A percentile compares a stretch with the other conserved stretches of the same genome.
Evolutionary conservation across 495 filamentous ascomycete genomes (phyloP).

Genomic region (Penicillium turbatum): DNA sequence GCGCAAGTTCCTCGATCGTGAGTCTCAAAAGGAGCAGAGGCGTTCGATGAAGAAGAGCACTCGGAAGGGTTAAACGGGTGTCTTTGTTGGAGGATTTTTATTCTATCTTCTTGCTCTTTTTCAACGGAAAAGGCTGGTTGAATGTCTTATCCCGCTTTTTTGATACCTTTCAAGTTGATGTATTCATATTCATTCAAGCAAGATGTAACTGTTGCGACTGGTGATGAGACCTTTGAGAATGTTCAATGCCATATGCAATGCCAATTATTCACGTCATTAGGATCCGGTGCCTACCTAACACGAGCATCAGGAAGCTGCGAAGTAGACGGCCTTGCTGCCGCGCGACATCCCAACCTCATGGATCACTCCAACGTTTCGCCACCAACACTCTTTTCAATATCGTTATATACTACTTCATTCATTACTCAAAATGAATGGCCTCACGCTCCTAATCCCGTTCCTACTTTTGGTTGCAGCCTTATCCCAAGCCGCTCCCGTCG

Average conservation of each 20-base stretch:
- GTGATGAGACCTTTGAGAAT: not conserved
- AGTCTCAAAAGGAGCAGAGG: conserved; percentile 76
- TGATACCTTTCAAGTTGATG: conserved; percentile 25
- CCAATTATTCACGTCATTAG: not conserved
- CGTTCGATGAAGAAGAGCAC: conserved; percentile 69
- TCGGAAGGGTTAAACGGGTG: conserved; percentile 32
- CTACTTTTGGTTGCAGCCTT: conserved; percentile 2
- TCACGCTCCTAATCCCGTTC: not conserved
- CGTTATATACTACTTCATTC: not conserved
- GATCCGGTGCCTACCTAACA: not conserved
- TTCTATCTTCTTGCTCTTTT: conserved; percentile 9
- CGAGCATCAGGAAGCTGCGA: not conserved
- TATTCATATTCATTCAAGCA: conserved; percentile 20
- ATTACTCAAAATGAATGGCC: conserved; percentile 12
- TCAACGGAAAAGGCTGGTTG: conserved; percentile 1
- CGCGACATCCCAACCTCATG: not conserved
- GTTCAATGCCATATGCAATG: not conserved
- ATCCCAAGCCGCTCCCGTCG: not conserved
- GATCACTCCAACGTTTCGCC: not conserved
- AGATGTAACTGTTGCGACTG: not conserved
- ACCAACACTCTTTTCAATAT: not conserved
- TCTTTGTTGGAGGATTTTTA: conserved; percentile 14
- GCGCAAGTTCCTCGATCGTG: conserved; percentile 89
- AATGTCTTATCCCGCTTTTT: conserved; percentile 27
- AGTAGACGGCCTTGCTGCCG: not conserved